These are phyloP conservation scores for Colletotrichum costaricense DNA, from an alignment of 2,329 filamentous ascomycete genomes.

Conservation along the genomic window DNA sequence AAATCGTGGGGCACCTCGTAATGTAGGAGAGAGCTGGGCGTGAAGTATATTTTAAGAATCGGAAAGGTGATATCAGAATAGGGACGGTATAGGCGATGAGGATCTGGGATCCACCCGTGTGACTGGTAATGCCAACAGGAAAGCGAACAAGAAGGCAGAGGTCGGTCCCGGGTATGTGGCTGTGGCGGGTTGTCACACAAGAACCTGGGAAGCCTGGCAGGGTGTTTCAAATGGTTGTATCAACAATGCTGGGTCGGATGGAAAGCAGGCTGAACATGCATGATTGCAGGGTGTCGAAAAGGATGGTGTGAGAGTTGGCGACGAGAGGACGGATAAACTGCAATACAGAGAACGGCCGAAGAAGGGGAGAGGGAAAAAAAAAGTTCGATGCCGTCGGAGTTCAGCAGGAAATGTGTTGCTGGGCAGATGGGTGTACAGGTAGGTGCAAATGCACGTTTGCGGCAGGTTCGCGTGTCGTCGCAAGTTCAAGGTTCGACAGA, in stretches of 20 bases:
- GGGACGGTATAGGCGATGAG: conserved; percentile 24
- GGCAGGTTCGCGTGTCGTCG: conserved; percentile 30
- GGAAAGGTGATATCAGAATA: conserved; percentile 26
- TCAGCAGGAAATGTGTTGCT: conserved; percentile 18
- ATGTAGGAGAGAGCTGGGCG: conserved; percentile 21
- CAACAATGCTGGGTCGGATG: conserved; percentile 41
- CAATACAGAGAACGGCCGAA: conserved; percentile 12
- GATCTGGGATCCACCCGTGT: conserved; percentile 33
- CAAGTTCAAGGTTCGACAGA: conserved; percentile 25
- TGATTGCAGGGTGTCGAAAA: conserved; percentile 35
- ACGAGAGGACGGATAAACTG: conserved; percentile 11
- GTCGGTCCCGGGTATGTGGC: conserved; percentile 27
- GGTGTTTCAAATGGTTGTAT: conserved; percentile 42
- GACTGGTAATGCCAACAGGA: conserved; percentile 14
- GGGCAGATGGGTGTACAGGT: background rate
- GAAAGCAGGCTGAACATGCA: conserved; percentile 37
- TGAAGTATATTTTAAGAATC: conserved; percentile 28
- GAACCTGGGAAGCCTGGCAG: conserved; percentile 34
- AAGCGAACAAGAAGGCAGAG: conserved; percentile 28
- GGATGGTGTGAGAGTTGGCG: conserved; percentile 4
- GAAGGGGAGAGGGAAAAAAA: background rate
- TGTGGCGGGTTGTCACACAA: conserved; percentile 34
- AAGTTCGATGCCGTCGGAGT: conserved; percentile 8
- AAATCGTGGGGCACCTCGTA: conserved; percentile 5
- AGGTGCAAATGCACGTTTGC: conserved; percentile 3